Conservation (phyloP, 148 eudicot genomes). For the Limonium bicolor region DNA sequence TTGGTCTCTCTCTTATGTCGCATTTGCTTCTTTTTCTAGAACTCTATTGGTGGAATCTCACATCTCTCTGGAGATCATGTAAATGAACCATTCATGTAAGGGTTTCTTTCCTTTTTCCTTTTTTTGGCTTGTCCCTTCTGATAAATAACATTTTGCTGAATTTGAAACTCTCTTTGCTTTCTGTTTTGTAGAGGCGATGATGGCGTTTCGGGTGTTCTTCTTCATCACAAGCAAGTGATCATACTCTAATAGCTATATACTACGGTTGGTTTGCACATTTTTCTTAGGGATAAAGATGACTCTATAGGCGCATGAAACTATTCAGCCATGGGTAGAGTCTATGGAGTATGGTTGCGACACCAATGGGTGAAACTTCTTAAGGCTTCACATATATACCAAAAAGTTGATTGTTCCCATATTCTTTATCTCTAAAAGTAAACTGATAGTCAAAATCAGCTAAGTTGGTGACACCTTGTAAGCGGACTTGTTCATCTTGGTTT, state of each 20-base stretch:
- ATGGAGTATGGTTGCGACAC: no score
- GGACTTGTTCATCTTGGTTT: no score
- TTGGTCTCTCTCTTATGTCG: constrained; percentile 1
- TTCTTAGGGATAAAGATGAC: no score
- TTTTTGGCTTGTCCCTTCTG: not conserved
- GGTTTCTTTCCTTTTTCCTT: not conserved
- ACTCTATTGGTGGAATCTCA: constrained; percentile 84
- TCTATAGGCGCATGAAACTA: no score
- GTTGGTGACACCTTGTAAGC: no score
- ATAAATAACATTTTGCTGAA: constrained; percentile 5
- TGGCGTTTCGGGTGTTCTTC: constrained; percentile 94
- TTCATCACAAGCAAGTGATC: constrained; percentile 93
- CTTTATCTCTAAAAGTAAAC: no score
- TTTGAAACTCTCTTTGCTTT: constrained; percentile 3
- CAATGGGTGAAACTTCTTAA: no score
- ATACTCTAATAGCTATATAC: constrained; percentile 23
- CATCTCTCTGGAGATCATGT: constrained; percentile 89
- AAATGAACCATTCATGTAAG: constrained; percentile 90
- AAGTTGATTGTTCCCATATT: no score
- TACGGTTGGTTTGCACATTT: constrained; percentile 23
- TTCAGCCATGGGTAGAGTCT: no score
- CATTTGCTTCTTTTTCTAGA: constrained; percentile 33
- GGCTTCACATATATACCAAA: no score
- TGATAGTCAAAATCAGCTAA: no score
- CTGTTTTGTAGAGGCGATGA: constrained; percentile 58